These are phyloP conservation scores for Sutorius eximius DNA, from an alignment of 1,284 basidiomycete genomes.

Conservation along the genomic window DNA sequence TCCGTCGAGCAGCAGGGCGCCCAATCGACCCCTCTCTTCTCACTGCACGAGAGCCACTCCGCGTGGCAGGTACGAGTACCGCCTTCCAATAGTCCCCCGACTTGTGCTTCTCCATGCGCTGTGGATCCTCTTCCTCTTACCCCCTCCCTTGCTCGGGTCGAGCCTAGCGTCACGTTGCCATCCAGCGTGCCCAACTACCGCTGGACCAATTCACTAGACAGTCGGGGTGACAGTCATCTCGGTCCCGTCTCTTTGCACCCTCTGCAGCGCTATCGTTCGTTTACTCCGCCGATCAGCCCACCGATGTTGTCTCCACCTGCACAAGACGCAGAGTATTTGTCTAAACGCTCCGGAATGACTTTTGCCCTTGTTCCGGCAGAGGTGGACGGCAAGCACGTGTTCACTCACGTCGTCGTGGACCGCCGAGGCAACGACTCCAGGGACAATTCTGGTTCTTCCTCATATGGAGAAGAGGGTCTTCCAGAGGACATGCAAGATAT, in stretches of 20 bases:
- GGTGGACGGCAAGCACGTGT: slow-evolving; percentile 13
- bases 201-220: not conserved
- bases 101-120: slow-evolving; percentile 3
- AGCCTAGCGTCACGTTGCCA: not conserved
- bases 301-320: slow-evolving; percentile 11
- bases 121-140: not conserved
- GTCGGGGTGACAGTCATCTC: not conserved
- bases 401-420: slow-evolving; percentile 17
- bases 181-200: not conserved
- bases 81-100: not conserved
- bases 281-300: slow-evolving; percentile 18
- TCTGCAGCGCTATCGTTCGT: slow-evolving; percentile 7
- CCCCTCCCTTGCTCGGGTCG: not conserved
- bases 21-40: not conserved
- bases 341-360: slow-evolving; percentile 18
- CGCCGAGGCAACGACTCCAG: not conserved
- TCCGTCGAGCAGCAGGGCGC: slow-evolving; percentile 6
- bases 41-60: not conserved
- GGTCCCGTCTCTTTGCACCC: not conserved
- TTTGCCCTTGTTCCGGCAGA: slow-evolving; percentile 20
- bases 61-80: not conserved
- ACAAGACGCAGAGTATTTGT: slow-evolving; percentile 1
- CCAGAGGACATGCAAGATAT: slow-evolving; percentile 32
- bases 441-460: not conserved
- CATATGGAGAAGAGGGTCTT: slow-evolving; percentile 16